Percentiles rank a stretch among this genome's conserved stretches.
phyloP scores from a whole-genome alignment of 768 basidiomycete species.

The Auricularia heimuer region DNA sequence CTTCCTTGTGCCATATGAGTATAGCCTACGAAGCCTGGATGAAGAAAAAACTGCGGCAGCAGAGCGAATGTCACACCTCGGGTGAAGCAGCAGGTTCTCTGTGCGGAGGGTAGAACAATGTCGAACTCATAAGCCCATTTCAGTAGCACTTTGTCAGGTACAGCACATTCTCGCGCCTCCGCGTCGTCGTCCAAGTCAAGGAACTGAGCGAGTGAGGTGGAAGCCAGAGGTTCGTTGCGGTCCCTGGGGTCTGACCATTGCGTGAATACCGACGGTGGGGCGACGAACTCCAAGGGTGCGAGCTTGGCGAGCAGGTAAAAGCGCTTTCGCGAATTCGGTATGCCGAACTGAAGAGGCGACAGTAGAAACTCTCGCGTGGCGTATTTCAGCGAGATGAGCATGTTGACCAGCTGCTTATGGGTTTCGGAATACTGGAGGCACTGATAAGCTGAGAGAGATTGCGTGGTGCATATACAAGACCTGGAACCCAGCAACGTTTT shows the following conservation, averaged over 20 bases:
- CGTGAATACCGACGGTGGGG: not conserved
- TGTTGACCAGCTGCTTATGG: slow-evolving; percentile 42
- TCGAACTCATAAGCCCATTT: slow-evolving; percentile 79
- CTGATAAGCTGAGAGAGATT: not conserved
- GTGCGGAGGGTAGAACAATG: slow-evolving; percentile 55
- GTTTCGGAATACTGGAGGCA: slow-evolving; percentile 51
- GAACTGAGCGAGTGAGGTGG: slow-evolving; percentile 9
- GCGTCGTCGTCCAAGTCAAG: slow-evolving; percentile 2
- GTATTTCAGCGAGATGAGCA: slow-evolving; percentile 48
- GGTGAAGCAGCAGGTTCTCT: slow-evolving; percentile 71
- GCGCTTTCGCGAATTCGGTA: slow-evolving; percentile 73
- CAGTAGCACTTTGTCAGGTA: slow-evolving; percentile 52
- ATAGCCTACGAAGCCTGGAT: slow-evolving; percentile 42
- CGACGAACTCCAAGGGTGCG: slow-evolving; percentile 29
- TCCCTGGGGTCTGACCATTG: slow-evolving; percentile 27
- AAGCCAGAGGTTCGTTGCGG: slow-evolving; percentile 25
- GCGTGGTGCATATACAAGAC: slow-evolving; percentile 22
- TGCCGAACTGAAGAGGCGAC: slow-evolving; percentile 68
- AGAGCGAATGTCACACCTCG: slow-evolving; percentile 36
- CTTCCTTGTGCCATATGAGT: slow-evolving; percentile 67
- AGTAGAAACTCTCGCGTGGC: slow-evolving; percentile 49
- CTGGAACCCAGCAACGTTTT: slow-evolving; percentile 81
- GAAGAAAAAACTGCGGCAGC: not conserved
- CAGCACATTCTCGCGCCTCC: slow-evolving; percentile 15
- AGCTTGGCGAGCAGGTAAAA: slow-evolving; percentile 70